Base-by-base conservation (phyloP, 2,329 filamentous ascomycete genomes). In the Epicoccum sorghinum region DNA sequence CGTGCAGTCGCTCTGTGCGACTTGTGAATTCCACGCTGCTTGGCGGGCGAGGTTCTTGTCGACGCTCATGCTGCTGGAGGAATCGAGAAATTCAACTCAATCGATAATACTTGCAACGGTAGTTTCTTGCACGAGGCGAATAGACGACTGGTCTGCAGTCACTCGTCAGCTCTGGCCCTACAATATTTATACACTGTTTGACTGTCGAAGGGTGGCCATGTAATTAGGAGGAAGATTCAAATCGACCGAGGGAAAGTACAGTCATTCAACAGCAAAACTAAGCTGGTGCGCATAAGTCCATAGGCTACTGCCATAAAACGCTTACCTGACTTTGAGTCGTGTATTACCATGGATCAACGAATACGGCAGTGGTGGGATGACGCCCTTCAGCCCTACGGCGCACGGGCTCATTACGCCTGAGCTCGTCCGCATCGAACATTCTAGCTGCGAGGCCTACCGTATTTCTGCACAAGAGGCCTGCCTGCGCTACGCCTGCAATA, bases 361-460 rank as follows among this genome's bases (percentile, higher is more conserved):
- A 36, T 54, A 35, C 37, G 47, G 55, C 38, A 43, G 47, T 43
- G 51, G 52, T 56, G 58, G 46, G 57, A 59, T 56, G 61, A 57
- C 61, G 62, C 61, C 60, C 65, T 66, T 66, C 58, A 69, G 66
- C 63, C 60, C 57, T 62, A 58, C 50, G 13, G 25, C 42, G 60
- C 61, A 58, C 57, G 55, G 59, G 52, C 56, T 32, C 40, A 53
- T 59, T 57, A 47, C 52, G 55, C 51, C 61, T 64, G 53, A 61
- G 64, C 60, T 67, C 59, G 27, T 29, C 27, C 57, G 54, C 54
- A 64, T 72, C 65, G 71, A 74, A 74, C 61, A 54, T 66, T 68
- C 71, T 69, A 72, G 71, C 70, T 72, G 59, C 60, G 59, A 50
- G 56, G 60, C 61, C 63, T 59, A 57, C 62, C 59, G 62, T 65